Evolutionary conservation across 495 filamentous ascomycete species (phyloP), one percentile per base, ranked within the genome.

Genomic region (Neurospora sp.): DNA sequence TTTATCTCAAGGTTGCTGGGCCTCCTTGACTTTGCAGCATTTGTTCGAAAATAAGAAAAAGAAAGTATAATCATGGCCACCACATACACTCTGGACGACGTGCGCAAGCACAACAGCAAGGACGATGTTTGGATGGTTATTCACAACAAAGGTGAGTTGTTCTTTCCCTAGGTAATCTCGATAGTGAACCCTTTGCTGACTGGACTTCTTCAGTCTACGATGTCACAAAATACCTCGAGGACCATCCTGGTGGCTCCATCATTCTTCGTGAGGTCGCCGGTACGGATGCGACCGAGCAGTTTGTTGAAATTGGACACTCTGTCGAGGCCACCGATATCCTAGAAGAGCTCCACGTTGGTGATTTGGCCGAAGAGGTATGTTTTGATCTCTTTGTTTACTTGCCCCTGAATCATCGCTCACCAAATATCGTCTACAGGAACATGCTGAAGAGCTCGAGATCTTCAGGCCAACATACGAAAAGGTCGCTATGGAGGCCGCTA

Each of bases 271-370:
- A 90, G 72, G 81, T 86, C 5, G 89, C 87, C 70, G 88, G 89
- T 27, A 79, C 82, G 65, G 88, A 90, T 75, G 88, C 86, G 31
- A 89, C 86, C 4, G 80, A 81, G 31, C 84, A 81, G 0, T 90
- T 88, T 72, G 88, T 89, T 71, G 84, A 90, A 74, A 82, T 86
- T 3, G 88, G 89, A 65, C 89, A 90, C 42, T 87, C 88, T 22
- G 84, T 86, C 61, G 88, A 87, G 69, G 85, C 85, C 40, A 74
- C 61, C 72, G 80, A 82, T 39, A 77, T 77, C 27, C 76, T 83
- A 73, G 72, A 76, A 18, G 14, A 69, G 2, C 73, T 78, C 27
- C 53, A 53, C 38, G 41, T 82, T 14, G 81, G 80, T 41, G 76
- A 74, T 20, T 53, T 83, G 61, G 61, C 42, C 4, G 70, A 76